Base-by-base conservation (phyloP, 352 stramenopile genomes). In the Phytopythium mirpurense region DNA sequence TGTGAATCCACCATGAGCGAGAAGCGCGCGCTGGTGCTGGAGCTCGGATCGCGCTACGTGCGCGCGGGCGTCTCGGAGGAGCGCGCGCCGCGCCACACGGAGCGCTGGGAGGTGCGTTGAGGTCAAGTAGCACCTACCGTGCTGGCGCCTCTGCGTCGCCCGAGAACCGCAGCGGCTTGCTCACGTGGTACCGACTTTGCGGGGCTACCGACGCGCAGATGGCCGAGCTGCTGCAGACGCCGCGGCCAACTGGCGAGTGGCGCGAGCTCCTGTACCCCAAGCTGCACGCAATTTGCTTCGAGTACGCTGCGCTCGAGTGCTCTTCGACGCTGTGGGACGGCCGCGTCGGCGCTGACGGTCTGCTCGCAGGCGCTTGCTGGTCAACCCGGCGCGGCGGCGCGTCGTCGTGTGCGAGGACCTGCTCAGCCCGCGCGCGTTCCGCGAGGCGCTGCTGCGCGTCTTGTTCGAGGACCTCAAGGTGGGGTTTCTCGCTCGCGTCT, bases 391-490 rank as follows among this genome's bases (percentile, higher is more conserved):
- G 32, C 80, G 86, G 34, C 80, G 82, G 16, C 80, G 77, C 21
- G 76, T 95, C 52, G 70, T 93, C 18, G 57, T 95, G 29, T 87
- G 80, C 56, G 84, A 95, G 64, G 84, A 95, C 57, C 66, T 93
- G 41, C 51, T 90, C 26, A 57, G 77, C 9, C 72, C 84, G 12
- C 72, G 74, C 29, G 57, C 72, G 31, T 72, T 95, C 19, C 70
- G 84, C 4, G 70, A 90, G 51, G 72, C 73, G 35, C 59, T 95
- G 19, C 65, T 88, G 5, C 63, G 69, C 12, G 68, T 88, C 24
- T 57, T 92, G 23, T 87, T 91, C 42, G 62, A 63, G 8, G 62
- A 79, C 14, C 56, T 93, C 26, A 87, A 90, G 65, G 77, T 83
- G 15, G 14, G 24, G 12, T 4, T 9, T 12, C 29, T 8, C 29